A percentile compares a stretch with the other conserved stretches of the same genome.
phyloP scores from a whole-genome alignment of 306 rosid species.

The Trifolium pratense region DNA sequence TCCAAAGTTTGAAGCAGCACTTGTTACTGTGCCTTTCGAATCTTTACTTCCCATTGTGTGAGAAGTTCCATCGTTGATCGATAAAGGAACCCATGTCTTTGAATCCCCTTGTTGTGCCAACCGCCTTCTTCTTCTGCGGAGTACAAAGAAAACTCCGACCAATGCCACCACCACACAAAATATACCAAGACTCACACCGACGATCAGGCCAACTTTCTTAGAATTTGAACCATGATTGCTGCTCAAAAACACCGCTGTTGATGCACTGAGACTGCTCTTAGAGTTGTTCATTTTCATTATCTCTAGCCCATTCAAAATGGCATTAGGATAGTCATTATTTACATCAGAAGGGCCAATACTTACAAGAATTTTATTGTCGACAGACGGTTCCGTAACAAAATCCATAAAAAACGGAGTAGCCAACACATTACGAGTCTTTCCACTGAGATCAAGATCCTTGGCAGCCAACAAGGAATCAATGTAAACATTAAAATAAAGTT shows the following conservation, averaged over 20 bases:
- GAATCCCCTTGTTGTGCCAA: constrained; percentile 59
- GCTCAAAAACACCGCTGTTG: constrained; percentile 17
- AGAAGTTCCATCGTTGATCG: constrained; percentile 68
- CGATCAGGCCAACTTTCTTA: constrained; percentile 60
- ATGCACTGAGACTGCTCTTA: constrained; percentile 66
- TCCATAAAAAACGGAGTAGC: constrained; percentile 67
- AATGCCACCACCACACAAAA: constrained; percentile 48
- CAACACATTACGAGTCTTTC: constrained; percentile 32
- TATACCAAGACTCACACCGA: constrained; percentile 70
- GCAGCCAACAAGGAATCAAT: constrained; percentile 56
- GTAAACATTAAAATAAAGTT: constrained; percentile 80
- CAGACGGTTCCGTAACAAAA: constrained; percentile 48
- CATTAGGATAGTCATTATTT: constrained; percentile 59
- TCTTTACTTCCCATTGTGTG: constrained; percentile 89
- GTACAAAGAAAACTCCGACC: constrained; percentile 52
- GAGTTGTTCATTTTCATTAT: constrained; percentile 89
- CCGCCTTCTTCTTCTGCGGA: constrained; percentile 56
- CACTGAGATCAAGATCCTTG: constrained; percentile 59
- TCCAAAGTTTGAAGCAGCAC: constrained; percentile 67
- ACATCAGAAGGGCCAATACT: constrained; percentile 73
- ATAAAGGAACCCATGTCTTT: constrained; percentile 81
- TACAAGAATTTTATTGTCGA: constrained; percentile 49
- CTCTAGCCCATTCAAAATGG: constrained; percentile 92
- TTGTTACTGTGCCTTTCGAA: constrained; percentile 69
- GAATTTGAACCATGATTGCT: constrained; percentile 50